Evolutionary conservation across 2,329 filamentous ascomycete genomes (phyloP), one percentile per base, ranked within the genome.

Genomic region (Penicillium expansum): DNA sequence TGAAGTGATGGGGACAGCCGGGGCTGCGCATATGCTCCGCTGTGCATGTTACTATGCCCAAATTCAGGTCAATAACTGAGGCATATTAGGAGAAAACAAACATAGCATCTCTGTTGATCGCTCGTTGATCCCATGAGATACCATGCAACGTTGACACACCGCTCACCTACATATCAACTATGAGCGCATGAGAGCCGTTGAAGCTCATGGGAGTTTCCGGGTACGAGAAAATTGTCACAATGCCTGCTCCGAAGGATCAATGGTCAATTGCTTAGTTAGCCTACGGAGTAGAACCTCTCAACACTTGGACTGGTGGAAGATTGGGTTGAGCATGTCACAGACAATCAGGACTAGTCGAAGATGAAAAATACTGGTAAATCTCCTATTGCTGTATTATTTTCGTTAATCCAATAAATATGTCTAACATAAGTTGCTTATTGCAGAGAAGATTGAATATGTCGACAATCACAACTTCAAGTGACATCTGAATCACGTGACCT

Each of bases 401-500:
- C 18, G 7, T 4, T 16, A 1, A 7, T 47, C 16, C 9, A n/a
- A 22, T 22, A 33, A 4, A 11, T 1, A 22, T 22, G 0, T n/a
- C 11, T 2, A 33, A 11, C 9, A n/a, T 1, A n/a, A 8, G 5
- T 32, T 20, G 4, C n/a, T 32, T 32, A 10, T 45, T 14, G n/a
- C 14, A 22, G 5, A 9, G 43, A 32, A 14, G n/a, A 6, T 32
- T 13, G 42, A 32, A 30, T 13, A 18, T 24, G 4, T 9, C 22
- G 13, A 47, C 33, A 6, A n/a, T 16, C n/a, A 16, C 13, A 47
- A 33, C 29, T 10, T 16, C 18, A 7, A 24, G 18, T 27, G 29
- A 35, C 29, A 39, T 4, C 0, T 0, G 1, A 8, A 13, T 57
- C 61, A 63, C 61, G 61, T 63, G 61, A 56, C 3, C 0, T 0